Percentiles rank a stretch among this genome's conserved stretches.
These are phyloP conservation scores for Erodium texanum DNA, from an alignment of 441 rosid species.

Conservation along the genomic window DNA sequence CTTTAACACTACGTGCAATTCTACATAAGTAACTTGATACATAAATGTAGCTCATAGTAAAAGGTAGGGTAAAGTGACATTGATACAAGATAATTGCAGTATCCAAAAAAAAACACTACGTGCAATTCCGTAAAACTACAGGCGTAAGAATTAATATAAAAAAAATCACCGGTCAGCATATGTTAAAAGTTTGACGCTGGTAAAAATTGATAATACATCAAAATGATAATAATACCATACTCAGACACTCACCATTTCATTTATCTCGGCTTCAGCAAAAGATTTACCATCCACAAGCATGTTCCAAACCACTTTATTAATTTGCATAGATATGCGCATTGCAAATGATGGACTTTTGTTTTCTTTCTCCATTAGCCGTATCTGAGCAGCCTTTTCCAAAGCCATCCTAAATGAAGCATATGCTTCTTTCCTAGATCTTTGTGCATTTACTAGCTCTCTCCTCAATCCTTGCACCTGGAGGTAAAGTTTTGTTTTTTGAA, in stretches of 20 bases:
- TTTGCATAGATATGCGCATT: conserved; percentile 88
- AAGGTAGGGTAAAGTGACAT: too few relatives aligned
- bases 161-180: background rate
- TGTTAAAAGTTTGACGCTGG: background rate
- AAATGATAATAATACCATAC: conserved; percentile 2
- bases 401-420: conserved; percentile 55
- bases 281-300: conserved; percentile 96
- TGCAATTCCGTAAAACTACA: background rate
- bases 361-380: conserved; percentile 79
- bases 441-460: conserved; percentile 50
- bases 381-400: conserved; percentile 84
- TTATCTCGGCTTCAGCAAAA: conserved; percentile 98
- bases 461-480: conserved; percentile 67
- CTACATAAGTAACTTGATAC: too few relatives aligned
- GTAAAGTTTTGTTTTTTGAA: conserved; percentile 10
- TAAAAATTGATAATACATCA: background rate
- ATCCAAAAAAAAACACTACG: too few relatives aligned
- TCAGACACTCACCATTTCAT: conserved; percentile 74
- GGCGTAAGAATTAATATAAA: background rate
- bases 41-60: too few relatives aligned
- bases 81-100: too few relatives aligned
- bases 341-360: conserved; percentile 94
- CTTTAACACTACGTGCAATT: background rate
- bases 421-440: conserved; percentile 64
- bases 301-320: conserved; percentile 83